These are phyloP conservation scores for Aspergillus cristatus DNA, from an alignment of 495 filamentous ascomycete genomes.

Conservation along the genomic window DNA sequence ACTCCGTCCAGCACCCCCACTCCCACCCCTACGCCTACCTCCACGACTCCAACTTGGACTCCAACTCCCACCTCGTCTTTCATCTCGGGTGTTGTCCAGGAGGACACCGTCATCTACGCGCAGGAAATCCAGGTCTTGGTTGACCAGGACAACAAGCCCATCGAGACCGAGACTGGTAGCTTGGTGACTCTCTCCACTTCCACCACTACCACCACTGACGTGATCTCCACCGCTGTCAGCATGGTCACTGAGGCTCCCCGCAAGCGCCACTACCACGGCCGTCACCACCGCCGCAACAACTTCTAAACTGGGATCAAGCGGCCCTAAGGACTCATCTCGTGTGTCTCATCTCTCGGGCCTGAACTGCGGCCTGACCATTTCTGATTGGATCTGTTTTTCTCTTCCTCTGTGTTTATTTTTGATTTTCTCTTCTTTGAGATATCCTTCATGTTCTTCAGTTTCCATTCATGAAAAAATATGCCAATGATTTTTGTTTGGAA, in stretches of 20 bases:
- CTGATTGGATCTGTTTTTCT: not conserved
- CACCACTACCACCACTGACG: conserved; percentile 8
- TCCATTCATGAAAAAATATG: not conserved
- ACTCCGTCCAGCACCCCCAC: not conserved
- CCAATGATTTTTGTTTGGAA: not conserved
- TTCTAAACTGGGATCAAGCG: conserved; percentile 5
- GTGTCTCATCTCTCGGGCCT: not conserved
- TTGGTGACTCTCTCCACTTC: conserved; percentile 15
- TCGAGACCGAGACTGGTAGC: conserved; percentile 17
- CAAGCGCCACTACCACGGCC: conserved; percentile 9
- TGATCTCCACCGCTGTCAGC: conserved; percentile 19
- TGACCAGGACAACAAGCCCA: conserved; percentile 16
- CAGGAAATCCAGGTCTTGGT: conserved; percentile 28
- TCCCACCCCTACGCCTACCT: not conserved
- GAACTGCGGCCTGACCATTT: not conserved
- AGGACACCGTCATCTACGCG: conserved; percentile 29
- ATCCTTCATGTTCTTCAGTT: too few relatives aligned
- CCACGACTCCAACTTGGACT: conserved; percentile 10
- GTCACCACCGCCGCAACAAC: conserved; percentile 19
- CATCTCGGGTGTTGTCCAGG: conserved; percentile 15
- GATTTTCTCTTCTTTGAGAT: not conserved
- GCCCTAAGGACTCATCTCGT: not conserved
- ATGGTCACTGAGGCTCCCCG: conserved; percentile 13
- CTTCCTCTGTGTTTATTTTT: conserved; percentile 1
- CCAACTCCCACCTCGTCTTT: conserved; percentile 21